Base-by-base conservation (phyloP, 371 early-diverging fungal genomes). In the Capillidium rhysosporum region DNA sequence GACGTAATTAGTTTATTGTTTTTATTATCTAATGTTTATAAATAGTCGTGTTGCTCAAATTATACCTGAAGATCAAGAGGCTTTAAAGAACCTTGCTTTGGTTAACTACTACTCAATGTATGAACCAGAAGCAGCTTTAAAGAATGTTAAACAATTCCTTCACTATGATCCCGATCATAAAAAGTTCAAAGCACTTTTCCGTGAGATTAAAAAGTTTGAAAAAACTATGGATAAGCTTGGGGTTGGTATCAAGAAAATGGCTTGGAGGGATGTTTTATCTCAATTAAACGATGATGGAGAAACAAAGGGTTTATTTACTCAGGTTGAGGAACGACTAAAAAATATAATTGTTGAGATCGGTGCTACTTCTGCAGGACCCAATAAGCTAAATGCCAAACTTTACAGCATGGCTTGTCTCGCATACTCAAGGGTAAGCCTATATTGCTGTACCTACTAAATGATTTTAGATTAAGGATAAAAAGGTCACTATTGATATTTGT, bases 151-250 rank as follows among this genome's bases (percentile, higher is more conserved):
- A 55, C 82, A 83, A 52, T 93, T 92, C 59, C 65, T 92, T 10
- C 76, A 80, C 38, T 79, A 77, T 20, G 95, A 95, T 59, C 93
- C 92, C 0, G 95, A 95, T 47, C 76, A 90, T 62, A 83, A 82
- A 63, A 54, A 66, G 45, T 95, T 93, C 69, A 88, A 86, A 64
- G 63, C 62, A 2, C 57, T 79, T 1, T 88, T 85, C 65, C 62
- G 73, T 18, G 64, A 68, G 46, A 59, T 92, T 28, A 89, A 88
- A 57, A 76, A 76, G 41, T 64, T 82, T n/a, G 84, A 86, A 46
- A 88, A 89, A 62, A 69, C 69, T 2, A 56, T 91, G 21, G 63
- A 67, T 41, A 75, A 72, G 59, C 63, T 82, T 14, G 70, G 73
- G n/a, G 62, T 60, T 1, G 69, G 79, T 44, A 57, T 74, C 20